Conservation (phyloP, 2,329 filamentous ascomycete species). For the Remersonia thermophila region DNA sequence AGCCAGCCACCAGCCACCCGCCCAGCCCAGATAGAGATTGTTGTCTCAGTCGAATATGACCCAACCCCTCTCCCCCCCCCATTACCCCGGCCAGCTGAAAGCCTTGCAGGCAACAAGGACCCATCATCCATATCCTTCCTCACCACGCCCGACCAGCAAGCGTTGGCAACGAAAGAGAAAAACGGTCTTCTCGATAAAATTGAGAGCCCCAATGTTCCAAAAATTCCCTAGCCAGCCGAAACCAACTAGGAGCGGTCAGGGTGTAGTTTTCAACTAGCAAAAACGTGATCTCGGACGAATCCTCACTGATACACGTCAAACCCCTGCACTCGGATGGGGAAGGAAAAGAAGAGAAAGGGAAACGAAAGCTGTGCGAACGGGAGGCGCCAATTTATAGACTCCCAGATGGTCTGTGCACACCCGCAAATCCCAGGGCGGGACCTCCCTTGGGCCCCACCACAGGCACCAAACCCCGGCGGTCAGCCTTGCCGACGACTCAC, state of each 20-base stretch:
- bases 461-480: no score
- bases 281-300: conserved; percentile 78
- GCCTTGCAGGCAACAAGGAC: no score
- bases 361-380: conserved; percentile 5
- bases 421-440: no score
- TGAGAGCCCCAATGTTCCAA: conserved; percentile 38
- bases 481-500: no score
- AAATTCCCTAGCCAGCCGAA: conserved; percentile 66
- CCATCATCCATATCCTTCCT: conserved; percentile 35
- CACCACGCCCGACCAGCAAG: conserved; percentile 32
- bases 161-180: conserved; percentile 39
- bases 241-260: conserved; percentile 64
- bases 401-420: conserved; percentile 13
- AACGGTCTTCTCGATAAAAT: conserved; percentile 24
- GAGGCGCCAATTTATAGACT: conserved; percentile 3
- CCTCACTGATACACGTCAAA: conserved; percentile 77
- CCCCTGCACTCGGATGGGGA: conserved; percentile 56
- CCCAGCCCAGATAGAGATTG: no score
- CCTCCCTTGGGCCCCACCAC: no score
- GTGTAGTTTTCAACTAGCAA: conserved; percentile 84
- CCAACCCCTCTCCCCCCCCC: no score
- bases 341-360: conserved; percentile 29
- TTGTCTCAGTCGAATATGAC: no score
- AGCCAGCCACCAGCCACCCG: no score
- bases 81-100: no score